Percentiles rank a stretch among this genome's conserved stretches.
These are phyloP conservation scores for Apiospora arundinis DNA, from an alignment of 2,329 filamentous ascomycete species.

Conservation along the genomic window DNA sequence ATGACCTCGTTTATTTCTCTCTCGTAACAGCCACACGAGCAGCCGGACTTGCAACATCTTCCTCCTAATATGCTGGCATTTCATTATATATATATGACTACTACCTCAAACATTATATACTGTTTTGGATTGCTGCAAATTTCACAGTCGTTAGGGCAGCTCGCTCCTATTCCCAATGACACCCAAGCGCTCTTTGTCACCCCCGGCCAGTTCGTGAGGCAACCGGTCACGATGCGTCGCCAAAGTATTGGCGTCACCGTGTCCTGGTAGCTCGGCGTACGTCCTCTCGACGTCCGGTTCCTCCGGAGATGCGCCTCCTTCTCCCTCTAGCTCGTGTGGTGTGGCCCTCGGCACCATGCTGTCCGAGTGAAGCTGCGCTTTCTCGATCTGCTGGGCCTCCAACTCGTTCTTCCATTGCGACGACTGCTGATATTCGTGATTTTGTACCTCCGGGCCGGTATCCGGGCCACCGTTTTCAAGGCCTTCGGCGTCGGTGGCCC, in stretches of 20 bases:
- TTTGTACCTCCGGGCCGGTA: background rate
- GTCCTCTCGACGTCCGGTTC: background rate
- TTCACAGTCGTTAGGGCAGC: background rate
- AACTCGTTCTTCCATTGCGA: background rate
- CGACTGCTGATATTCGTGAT: background rate
- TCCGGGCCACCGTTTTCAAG: background rate
- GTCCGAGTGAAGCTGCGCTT: background rate
- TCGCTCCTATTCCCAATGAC: slow-evolving; percentile 5
- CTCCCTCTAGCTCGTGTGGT: background rate
- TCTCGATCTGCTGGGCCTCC: background rate
- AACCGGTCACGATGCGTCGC: no score
- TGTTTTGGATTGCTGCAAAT: background rate
- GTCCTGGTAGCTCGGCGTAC: background rate
- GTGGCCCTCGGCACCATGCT: background rate
- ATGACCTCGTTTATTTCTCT: background rate
- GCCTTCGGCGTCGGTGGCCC: background rate
- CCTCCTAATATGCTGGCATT: background rate
- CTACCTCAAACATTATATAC: background rate
- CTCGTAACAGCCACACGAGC: background rate
- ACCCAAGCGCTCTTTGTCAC: background rate
- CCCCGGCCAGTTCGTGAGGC: background rate
- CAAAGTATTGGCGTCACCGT: background rate
- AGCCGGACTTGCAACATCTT: background rate
- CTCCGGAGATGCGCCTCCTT: background rate
- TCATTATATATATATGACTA: no score